Base-by-base conservation (phyloP, 2,329 filamentous ascomycete genomes). In the Cytospora piceae region DNA sequence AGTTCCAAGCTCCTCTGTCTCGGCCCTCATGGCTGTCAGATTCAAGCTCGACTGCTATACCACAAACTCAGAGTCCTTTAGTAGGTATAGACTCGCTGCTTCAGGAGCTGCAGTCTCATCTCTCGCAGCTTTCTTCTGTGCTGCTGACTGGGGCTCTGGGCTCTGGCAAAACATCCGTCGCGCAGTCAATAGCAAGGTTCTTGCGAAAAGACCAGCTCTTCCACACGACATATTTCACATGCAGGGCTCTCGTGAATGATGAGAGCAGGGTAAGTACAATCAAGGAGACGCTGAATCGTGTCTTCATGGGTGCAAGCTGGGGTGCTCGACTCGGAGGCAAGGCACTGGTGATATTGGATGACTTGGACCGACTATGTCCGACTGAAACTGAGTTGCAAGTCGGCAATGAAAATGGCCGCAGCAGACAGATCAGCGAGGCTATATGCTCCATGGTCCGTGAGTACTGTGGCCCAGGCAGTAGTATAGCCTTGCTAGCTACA, bases 361-460 rank as follows among this genome's bases (percentile, higher is more conserved):
- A 99, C 73, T 79, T 99, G 8, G 95, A 99, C 77, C 93, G 92
- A 73, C 82, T 99, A 1, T 98, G 94, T 74, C 94, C 95, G 0
- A 90, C 89, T 0, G 96, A 99, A 77, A 97, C 94, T 0, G 95
- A 99, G 75, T 83, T 99, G 15, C 93, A 97, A 76, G 92, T 96
- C 5, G 93, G 93, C 68, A 94, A 93, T 67, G 93, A 98, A 71
- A 98, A 99, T 73, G 92, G 92, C 22, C 87, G 94, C 69, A 98
- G 94, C 75, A 87, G 93, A 39, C 94, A 98, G 72, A 87, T 97
- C 65, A 97, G 94, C 74, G 95, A 99, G 76, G 87, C 93, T 0
- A 85, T 99, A 6, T 91, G 92, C 74, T 87, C 90, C 0, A 88
- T 95, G 69, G 91, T 94, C 0, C 87, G 89, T 64, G 91, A 97